Conservation (phyloP, 495 filamentous ascomycete genomes). For the Penicillium robsamsonii region DNA sequence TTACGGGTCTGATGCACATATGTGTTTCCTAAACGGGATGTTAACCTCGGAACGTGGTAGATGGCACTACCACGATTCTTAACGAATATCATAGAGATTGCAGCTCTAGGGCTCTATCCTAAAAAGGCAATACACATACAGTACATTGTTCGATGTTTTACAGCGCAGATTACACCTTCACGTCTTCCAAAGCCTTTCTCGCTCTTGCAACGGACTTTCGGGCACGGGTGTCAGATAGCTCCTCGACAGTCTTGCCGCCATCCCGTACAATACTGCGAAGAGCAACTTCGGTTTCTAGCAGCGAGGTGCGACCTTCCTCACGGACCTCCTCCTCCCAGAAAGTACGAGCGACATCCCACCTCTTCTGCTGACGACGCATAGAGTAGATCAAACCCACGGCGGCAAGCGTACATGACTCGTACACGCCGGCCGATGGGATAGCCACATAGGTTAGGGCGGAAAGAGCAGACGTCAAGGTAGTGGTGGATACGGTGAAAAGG, state of each 20-base stretch:
- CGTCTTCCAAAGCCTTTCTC: constrained; percentile 54
- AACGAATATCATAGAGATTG: constrained; percentile 18
- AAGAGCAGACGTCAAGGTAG: constrained; percentile 60
- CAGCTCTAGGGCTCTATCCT: constrained; percentile 23
- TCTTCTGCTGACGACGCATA: constrained; percentile 68
- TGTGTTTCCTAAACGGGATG: not conserved
- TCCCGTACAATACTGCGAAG: constrained; percentile 56
- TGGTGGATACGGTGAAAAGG: constrained; percentile 67
- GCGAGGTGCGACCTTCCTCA: constrained; percentile 73
- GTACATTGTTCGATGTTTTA: not conserved
- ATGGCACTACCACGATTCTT: not conserved
- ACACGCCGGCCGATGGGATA: constrained; percentile 51
- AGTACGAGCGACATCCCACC: constrained; percentile 69
- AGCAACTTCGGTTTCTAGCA: constrained; percentile 66
- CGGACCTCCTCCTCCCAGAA: constrained; percentile 75
- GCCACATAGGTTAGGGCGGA: constrained; percentile 69
- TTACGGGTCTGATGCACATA: too few species aligned
- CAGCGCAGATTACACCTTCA: constrained; percentile 18
- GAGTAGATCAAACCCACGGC: constrained; percentile 75
- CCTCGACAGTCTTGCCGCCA: constrained; percentile 37
- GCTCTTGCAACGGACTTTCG: constrained; percentile 52
- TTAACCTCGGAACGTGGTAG: not conserved
- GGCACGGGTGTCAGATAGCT: constrained; percentile 44
- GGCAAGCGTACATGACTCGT: constrained; percentile 77
- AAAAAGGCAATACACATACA: constrained; percentile 25